Evolutionary conservation across 2,329 filamentous ascomycete genomes (phyloP), one percentile per base, ranked within the genome.

Genomic region (Trichoderma oligosporum): DNA sequence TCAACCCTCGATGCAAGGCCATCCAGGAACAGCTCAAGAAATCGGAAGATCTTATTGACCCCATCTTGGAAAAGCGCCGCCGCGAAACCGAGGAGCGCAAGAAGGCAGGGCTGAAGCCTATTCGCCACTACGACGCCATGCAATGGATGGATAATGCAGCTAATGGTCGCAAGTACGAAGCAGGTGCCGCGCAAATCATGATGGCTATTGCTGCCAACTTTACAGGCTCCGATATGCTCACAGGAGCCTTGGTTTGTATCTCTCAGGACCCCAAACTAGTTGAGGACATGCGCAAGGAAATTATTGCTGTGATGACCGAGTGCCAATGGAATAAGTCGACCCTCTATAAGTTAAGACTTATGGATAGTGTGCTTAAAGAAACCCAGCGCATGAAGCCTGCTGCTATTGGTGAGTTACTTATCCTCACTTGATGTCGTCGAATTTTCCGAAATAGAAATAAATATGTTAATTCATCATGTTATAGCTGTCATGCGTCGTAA

Each of bases 351-450:
- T 29, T 66, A 18, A 62, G 65, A 39, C 60, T 67, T 5, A 60
- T 68, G 61, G 66, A 68, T 35, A 67, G 65, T 45, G 62, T 66
- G 5, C 27, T 68, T 25, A 67, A 68, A 29, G 65, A 68, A 24
- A 47, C 62, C 1, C 66, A 68, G 42, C 57, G 66, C 1, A 27
- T 65, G n/a, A 67, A 65, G 51, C 64, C 65, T 7, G 55, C 62
- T 1, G 42, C 53, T 0, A 58, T 63, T 7, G 55, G 63, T 66
- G 38, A 51, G 58, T 52, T 45, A 29, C n/a, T n/a, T n/a, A 25
- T 22, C 7, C 8, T 25, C 20, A 16, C 31, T 38, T 2, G n/a
- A 52, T 8, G 5, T 14, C 2, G n/a, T n/a, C 14, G 16, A 14
- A 29, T 29, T 29, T 29, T 29, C 25, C 7, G 1, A 11, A 29